Evolutionary conservation across 2,329 filamentous ascomycete genomes (phyloP), one percentile per base, ranked within the genome.

Genomic region (Sclerotiophoma versabilis): DNA sequence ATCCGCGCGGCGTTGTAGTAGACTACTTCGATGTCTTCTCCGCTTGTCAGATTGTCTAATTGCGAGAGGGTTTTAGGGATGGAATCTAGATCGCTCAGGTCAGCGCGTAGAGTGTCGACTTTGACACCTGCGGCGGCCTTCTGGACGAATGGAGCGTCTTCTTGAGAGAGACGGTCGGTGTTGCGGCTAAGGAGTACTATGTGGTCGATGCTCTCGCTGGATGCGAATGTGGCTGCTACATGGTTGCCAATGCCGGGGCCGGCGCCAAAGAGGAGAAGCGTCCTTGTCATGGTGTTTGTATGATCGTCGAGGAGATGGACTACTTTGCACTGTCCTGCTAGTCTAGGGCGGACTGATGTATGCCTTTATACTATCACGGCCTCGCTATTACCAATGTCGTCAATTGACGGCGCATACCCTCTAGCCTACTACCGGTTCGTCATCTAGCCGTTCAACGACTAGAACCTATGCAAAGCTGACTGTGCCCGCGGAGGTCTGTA

Each of bases 1-100:
- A 84, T 78, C 0, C 79, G 68, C 3, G 82, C 82, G 0, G 82
- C 81, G 58, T 84, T 84, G 73, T 79, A 84, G 36, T 82, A 76
- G 3, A 84, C 72, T 19, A 78, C 79, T 39, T 82, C 79, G 1
- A 83, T 68, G 2, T 64, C 59, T n/a, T 71, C 71, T 2, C 69
- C 66, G 4, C 49, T 4, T 1, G 73, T 69, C 39, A 70, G 42
- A 0, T 41, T 23, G n/a, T 79, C 78, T 4, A 80, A 72, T 30
- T 80, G 68, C 6, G 72, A 63, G 4, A 84, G 70, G 0, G 75
- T 75, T 11, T 58, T 62, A 4, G 69, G 66, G 32, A 83, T 71
- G 3, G 71, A 68, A 0, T 64, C 55, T 0, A 74, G 63, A 44
- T 83, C 72, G 12, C 74, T 66, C 8, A 84, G 66, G 57, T 84